Evolutionary conservation across 305 asterid genomes (phyloP).

Genomic region (Ruellia speciosa): DNA sequence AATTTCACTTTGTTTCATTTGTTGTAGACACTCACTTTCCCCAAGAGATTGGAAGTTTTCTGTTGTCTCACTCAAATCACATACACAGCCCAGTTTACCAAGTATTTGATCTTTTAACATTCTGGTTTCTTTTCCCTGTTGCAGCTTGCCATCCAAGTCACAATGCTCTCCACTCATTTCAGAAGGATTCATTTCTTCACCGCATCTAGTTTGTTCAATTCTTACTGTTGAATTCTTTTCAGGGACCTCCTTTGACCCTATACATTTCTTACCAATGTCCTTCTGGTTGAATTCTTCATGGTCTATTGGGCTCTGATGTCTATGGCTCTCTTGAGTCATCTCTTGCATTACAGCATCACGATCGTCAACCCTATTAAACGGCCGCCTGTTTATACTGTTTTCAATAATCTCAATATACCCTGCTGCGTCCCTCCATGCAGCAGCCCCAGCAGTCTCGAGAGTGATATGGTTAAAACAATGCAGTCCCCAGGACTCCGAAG

Average conservation of each 20-base stretch:
- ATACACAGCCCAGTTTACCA: conserved; percentile 16
- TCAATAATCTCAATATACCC: conserved; percentile 38
- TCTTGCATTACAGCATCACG: conserved; percentile 24
- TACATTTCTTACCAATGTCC: conserved; percentile 24
- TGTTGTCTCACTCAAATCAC: conserved; percentile 17
- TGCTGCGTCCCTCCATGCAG: conserved; percentile 34
- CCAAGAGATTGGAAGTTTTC: conserved; percentile 20
- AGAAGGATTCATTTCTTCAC: conserved; percentile 25
- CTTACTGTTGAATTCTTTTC: not conserved
- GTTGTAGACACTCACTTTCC: conserved; percentile 21
- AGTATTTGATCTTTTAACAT: conserved; percentile 19
- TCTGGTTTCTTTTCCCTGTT: conserved; percentile 23
- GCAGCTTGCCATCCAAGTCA: conserved; percentile 21
- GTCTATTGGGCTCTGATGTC: conserved; percentile 18
- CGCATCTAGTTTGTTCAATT: conserved; percentile 16
- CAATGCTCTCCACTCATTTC: conserved; percentile 23
- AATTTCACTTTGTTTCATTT: conserved; percentile 20
- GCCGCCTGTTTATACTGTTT: conserved; percentile 25
- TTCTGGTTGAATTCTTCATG: conserved; percentile 27
- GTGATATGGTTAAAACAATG: conserved; percentile 21
- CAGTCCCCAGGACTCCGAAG: conserved; percentile 27
- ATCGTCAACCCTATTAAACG: conserved; percentile 28
- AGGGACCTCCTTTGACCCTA: conserved; percentile 27
- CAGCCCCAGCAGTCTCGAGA: conserved; percentile 28
- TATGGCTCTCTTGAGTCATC: conserved; percentile 24